phyloP scores from a whole-genome alignment of 2,329 filamentous ascomycete genomes.

The Nemania sp. region DNA sequence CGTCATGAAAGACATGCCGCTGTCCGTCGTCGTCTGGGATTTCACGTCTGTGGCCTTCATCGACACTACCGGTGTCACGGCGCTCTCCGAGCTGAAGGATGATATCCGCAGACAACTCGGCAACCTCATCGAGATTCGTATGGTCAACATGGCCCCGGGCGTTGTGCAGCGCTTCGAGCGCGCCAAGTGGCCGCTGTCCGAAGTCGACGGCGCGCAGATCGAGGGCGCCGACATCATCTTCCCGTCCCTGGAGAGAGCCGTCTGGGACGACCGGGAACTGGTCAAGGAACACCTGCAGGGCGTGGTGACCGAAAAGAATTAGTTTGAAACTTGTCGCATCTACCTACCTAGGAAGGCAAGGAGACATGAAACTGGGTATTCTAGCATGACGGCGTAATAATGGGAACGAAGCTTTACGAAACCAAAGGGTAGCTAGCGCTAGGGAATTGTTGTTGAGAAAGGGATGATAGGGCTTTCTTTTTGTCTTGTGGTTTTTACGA shows the following conservation, averaged over 20 bases:
- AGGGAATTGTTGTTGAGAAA: too few species aligned
- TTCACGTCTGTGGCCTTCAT: slow-evolving; percentile 37
- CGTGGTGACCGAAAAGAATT: slow-evolving; percentile 36
- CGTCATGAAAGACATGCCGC: slow-evolving; percentile 32
- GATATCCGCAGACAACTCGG: slow-evolving; percentile 37
- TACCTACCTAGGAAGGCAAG: too few species aligned
- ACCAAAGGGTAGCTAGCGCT: neutral
- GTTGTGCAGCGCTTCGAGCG: slow-evolving; percentile 35
- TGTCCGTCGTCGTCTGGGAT: slow-evolving; percentile 38
- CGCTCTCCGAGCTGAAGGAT: slow-evolving; percentile 39
- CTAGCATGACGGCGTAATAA: neutral
- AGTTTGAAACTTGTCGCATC: too few species aligned
- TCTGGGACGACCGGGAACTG: slow-evolving; percentile 37
- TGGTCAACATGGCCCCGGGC: slow-evolving; percentile 31
- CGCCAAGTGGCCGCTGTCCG: slow-evolving; percentile 34
- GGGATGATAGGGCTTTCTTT: too few species aligned
- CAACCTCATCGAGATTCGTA: slow-evolving; percentile 33
- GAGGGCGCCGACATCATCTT: slow-evolving; percentile 37
- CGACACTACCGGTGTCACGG: slow-evolving; percentile 38
- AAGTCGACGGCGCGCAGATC: slow-evolving; percentile 29
- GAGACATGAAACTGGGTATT: neutral
- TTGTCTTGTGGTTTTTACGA: too few species aligned
- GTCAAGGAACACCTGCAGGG: slow-evolving; percentile 38
- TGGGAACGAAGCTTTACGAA: neutral
- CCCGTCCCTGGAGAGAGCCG: slow-evolving; percentile 34